Base-by-base conservation (phyloP, 164 flowering plant species). In the Vitis vinifera region DNA sequence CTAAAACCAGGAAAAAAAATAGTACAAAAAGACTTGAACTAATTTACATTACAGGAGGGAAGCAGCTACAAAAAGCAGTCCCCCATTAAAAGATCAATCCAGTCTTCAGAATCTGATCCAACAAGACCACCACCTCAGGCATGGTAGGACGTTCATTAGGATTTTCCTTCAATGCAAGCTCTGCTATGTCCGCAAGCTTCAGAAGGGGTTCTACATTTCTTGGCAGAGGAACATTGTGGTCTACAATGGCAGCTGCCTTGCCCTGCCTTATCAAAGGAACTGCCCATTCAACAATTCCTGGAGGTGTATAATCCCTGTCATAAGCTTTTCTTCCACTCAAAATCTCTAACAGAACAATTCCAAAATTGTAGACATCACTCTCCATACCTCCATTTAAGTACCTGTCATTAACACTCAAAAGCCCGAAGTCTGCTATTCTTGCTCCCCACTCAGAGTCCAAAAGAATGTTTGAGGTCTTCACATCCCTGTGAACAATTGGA, bases 161-260 rank as follows among this genome's bases (percentile, higher is more conserved):
- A 72, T 90, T 77, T 61, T 90, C 95, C 63, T 79, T 83, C 63
- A 89, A 67, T 52, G 89, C 84, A 68, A 84, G 75, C 75, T 89
- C 98, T 7, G 95, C 95, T 31, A 88, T 73, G 29, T 91, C 98
- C 1, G 90, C 97, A 29, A 93, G 84, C 76, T 81, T 90, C 37
- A 93, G 88, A 69, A 93, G 66, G n/a, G 97, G 95, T 76, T 91
- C 97, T 3, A 93, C 88, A 48, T 90, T 91, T 80, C 92, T 82
- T 4, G 93, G 98, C 63, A 90, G 89, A 72, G 86, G 82, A 7
- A 85, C 82, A 62, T 78, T 78, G 12, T 79, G 68, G 66, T 93
- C 98, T n/a, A 91, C 79, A 10, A 82, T 70, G 15, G 91, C 92
- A 67, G 97, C 98, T 8, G 95, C 89, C 73, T 79, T 87, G 0